A percentile compares a stretch with the other conserved stretches of the same genome.
These are phyloP conservation scores for Pythium vanterpoolii DNA, from an alignment of 352 stramenopile genomes.

Conservation along the genomic window DNA sequence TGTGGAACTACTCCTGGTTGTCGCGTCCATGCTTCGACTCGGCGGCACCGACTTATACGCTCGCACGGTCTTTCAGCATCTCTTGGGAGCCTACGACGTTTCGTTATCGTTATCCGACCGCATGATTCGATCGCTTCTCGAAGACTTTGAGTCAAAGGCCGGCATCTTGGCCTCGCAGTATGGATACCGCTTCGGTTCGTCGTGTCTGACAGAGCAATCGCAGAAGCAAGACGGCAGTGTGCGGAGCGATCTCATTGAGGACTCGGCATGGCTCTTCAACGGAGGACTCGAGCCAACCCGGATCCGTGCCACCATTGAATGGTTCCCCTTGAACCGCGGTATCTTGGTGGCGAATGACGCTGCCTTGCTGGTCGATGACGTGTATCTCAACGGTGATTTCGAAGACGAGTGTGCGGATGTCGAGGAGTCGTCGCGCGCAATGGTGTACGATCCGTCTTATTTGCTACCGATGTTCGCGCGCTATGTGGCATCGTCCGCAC, in stretches of 20 bases:
- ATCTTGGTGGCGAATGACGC: constrained; percentile 28
- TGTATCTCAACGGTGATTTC: background rate
- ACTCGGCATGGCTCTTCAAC: constrained; percentile 61
- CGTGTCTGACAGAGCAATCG: constrained; percentile 24
- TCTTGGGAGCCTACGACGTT: constrained; percentile 68
- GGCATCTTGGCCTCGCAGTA: constrained; percentile 40
- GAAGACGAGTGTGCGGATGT: constrained; percentile 21
- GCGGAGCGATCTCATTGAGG: constrained; percentile 50
- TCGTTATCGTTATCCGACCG: constrained; percentile 62
- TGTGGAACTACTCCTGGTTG: constrained; percentile 36
- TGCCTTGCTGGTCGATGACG: constrained; percentile 27
- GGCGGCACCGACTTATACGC: constrained; percentile 36
- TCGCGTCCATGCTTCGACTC: constrained; percentile 39
- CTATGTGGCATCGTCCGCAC: constrained; percentile 68
- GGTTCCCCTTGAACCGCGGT: constrained; percentile 47
- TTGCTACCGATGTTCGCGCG: constrained; percentile 74
- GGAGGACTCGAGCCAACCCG: constrained; percentile 63
- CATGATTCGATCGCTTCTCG: constrained; percentile 45
- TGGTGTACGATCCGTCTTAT: constrained; percentile 72
- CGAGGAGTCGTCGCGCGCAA: background rate
- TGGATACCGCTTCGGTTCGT: constrained; percentile 72
- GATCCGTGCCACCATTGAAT: constrained; percentile 65
- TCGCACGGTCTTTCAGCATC: constrained; percentile 46
- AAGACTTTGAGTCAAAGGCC: constrained; percentile 47
- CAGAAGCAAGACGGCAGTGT: constrained; percentile 22